Percentiles rank a stretch among this genome's conserved stretches.
Evolutionary conservation across 352 stramenopile genomes (phyloP).

Genomic region (Pythium pyrilobum): DNA sequence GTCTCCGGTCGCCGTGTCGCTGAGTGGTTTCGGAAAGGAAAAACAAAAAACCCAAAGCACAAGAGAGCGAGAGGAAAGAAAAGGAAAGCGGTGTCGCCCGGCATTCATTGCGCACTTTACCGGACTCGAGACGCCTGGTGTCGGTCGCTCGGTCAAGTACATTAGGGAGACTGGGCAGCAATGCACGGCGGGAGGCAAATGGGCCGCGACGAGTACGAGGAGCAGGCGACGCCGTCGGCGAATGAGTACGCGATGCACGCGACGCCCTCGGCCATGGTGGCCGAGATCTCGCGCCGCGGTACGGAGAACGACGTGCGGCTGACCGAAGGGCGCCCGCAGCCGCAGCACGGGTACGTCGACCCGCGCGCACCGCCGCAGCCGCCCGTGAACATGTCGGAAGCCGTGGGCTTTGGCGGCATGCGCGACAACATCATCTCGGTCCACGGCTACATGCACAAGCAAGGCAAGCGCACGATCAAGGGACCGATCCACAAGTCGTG

Average conservation of each 20-base stretch:
- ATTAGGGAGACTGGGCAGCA: conserved; percentile 15
- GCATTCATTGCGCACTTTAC: conserved; percentile 17
- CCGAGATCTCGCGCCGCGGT: conserved; percentile 41
- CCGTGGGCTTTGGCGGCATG: conserved; percentile 33
- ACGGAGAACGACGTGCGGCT: conserved; percentile 31
- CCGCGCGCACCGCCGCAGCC: conserved; percentile 47
- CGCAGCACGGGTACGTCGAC: conserved; percentile 60
- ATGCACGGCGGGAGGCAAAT: conserved; percentile 29
- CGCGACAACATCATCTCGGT: conserved; percentile 86
- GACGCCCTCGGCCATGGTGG: conserved; percentile 45
- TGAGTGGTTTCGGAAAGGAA: conserved; percentile 5
- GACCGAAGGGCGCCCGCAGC: conserved; percentile 39
- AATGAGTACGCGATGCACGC: conserved; percentile 52
- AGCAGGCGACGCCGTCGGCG: conserved; percentile 45
- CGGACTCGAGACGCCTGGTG: conserved; percentile 10
- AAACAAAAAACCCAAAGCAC: too few species aligned
- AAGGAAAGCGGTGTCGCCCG: neutral
- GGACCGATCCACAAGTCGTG: conserved; percentile 84
- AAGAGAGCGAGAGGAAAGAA: too few species aligned
- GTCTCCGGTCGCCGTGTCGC: too few species aligned
- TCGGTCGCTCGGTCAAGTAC: neutral
- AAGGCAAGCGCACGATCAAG: conserved; percentile 84
- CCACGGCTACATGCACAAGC: conserved; percentile 88
- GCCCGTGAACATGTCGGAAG: conserved; percentile 69
- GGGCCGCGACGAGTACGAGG: conserved; percentile 39